A percentile compares a stretch with the other conserved stretches of the same genome.
These are phyloP conservation scores for Penicillium palitans DNA, from an alignment of 2,329 filamentous ascomycete species.

Conservation along the genomic window DNA sequence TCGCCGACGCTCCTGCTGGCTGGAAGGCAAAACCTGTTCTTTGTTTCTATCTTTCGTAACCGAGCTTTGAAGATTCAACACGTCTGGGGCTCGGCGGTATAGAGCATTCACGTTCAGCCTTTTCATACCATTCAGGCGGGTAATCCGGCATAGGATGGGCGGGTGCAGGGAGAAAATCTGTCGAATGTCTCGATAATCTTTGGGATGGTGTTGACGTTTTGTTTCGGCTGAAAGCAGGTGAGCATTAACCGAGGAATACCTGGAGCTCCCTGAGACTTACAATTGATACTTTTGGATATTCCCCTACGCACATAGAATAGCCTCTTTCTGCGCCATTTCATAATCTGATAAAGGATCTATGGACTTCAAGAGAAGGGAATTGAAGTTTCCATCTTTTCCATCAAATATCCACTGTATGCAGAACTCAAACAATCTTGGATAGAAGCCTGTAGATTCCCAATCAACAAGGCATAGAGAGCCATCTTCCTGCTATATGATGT, in stretches of 20 bases:
- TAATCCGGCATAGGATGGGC: background rate
- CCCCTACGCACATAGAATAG: slow-evolving; percentile 4
- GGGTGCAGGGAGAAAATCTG: background rate
- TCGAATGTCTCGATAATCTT: background rate
- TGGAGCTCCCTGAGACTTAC: background rate
- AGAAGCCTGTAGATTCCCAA: slow-evolving; percentile 27
- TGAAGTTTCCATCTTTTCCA: slow-evolving; percentile 8
- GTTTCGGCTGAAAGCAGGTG: background rate
- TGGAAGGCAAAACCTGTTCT: background rate
- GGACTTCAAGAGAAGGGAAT: slow-evolving; percentile 7
- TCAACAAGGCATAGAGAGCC: slow-evolving; percentile 26
- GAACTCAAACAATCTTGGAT: slow-evolving; percentile 27
- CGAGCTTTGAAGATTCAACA: background rate
- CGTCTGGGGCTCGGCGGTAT: background rate
- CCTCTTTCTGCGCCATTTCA: slow-evolving; percentile 9
- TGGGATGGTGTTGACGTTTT: background rate
- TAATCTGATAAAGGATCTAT: background rate
- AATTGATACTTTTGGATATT: slow-evolving; percentile 13
- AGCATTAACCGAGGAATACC: background rate
- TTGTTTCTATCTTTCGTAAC: background rate
- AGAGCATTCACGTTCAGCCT: background rate
- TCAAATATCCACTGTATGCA: slow-evolving; percentile 14
- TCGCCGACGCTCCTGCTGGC: too few species aligned
- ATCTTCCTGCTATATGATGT: slow-evolving; percentile 24
- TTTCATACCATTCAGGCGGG: background rate